phyloP scores from a whole-genome alignment of 2,329 filamentous ascomycete species.

The Tolypocladium inflatum region DNA sequence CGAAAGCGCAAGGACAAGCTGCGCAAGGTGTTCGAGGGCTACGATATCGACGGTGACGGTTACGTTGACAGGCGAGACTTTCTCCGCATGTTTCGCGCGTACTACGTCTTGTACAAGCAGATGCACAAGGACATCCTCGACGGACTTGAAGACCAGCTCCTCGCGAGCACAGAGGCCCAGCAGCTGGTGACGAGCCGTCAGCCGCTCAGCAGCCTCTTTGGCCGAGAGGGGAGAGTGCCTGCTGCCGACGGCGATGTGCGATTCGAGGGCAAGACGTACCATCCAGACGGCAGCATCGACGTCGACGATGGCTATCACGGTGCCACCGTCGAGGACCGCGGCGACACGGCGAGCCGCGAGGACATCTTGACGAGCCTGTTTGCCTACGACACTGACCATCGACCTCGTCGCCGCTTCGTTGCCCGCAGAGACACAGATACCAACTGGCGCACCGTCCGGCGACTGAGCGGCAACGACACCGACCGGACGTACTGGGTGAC shows the following conservation, averaged over 20 bases:
- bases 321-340: slow-evolving; percentile 48
- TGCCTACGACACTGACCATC: slow-evolving; percentile 22
- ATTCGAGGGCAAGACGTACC: slow-evolving; percentile 58
- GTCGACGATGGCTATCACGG: slow-evolving; percentile 48
- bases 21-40: slow-evolving; percentile 71
- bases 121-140: slow-evolving; percentile 78
- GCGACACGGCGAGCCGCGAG: slow-evolving; percentile 51
- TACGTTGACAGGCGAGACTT: slow-evolving; percentile 82
- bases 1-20: slow-evolving; percentile 60
- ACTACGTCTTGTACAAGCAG: slow-evolving; percentile 84
- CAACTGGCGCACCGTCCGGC: slow-evolving; percentile 24
- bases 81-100: slow-evolving; percentile 81
- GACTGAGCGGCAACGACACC: slow-evolving; percentile 17
- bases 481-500: slow-evolving; percentile 32
- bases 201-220: slow-evolving; percentile 65
- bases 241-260: slow-evolving; percentile 44
- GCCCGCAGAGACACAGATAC: slow-evolving; percentile 21
- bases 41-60: slow-evolving; percentile 83
- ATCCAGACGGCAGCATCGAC: slow-evolving; percentile 53
- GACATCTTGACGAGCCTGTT: slow-evolving; percentile 50
- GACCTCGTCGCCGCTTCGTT: slow-evolving; percentile 17
- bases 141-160: slow-evolving; percentile 66
- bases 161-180: slow-evolving; percentile 65
- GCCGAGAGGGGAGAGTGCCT: slow-evolving; percentile 61
- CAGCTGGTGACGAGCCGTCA: slow-evolving; percentile 68